Percentiles rank a stretch among this genome's conserved stretches.
These are phyloP conservation scores for Penicillium desertorum DNA, from an alignment of 495 filamentous ascomycete genomes.

Conservation along the genomic window DNA sequence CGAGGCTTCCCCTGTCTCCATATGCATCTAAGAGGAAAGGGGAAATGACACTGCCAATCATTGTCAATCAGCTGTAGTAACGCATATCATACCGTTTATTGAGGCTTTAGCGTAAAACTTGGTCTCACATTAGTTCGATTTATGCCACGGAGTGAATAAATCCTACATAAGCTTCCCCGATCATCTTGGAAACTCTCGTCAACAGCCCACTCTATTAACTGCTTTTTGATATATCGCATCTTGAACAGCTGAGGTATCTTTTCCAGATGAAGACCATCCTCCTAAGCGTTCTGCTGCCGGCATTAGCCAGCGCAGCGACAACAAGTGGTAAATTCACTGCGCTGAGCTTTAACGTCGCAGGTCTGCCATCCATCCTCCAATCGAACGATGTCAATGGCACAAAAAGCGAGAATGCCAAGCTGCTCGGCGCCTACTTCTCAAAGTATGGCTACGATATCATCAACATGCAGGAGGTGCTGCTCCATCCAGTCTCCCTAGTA, in stretches of 20 bases:
- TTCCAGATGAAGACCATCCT: constrained; percentile 10
- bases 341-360: constrained; percentile 61
- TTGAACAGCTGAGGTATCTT: not conserved
- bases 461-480: constrained; percentile 57
- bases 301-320: constrained; percentile 13
- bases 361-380: constrained; percentile 55
- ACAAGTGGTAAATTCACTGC: constrained; percentile 47
- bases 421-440: constrained; percentile 50
- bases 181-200: not conserved
- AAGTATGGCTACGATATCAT: constrained; percentile 57
- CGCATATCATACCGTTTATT: not conserved
- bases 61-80: constrained; percentile 1
- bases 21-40: constrained; percentile 1
- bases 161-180: not conserved
- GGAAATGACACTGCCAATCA: constrained; percentile 7
- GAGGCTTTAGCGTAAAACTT: not conserved
- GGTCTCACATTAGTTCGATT: not conserved
- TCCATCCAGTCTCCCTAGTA: not conserved
- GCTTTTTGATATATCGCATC: not conserved
- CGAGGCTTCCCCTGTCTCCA: not conserved
- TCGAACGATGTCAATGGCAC: constrained; percentile 53
- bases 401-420: constrained; percentile 50
- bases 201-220: not conserved
- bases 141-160: not conserved
- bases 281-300: constrained; percentile 5